Evolutionary conservation across 805 yeast genomes (phyloP).

Genomic region (Starmerella vaccinii): DNA sequence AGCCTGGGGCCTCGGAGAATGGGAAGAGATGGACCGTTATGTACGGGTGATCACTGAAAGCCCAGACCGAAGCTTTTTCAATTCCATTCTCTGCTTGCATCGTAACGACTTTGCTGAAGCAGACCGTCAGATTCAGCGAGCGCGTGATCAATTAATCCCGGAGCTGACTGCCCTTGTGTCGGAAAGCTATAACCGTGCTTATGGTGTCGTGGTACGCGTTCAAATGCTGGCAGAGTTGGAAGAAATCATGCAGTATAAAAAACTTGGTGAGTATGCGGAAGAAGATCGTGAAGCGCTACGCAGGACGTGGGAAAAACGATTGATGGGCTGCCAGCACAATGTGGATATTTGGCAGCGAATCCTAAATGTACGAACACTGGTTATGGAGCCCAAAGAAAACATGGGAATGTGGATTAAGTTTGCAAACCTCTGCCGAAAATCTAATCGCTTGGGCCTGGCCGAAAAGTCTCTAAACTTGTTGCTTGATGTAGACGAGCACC

Average conservation of each 20-base stretch:
- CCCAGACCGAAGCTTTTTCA: conserved; percentile 90
- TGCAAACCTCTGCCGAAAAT: conserved; percentile 89
- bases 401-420: conserved; percentile 97
- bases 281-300: conserved; percentile 61
- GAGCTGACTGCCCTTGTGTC: conserved; percentile 90
- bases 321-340: conserved; percentile 88
- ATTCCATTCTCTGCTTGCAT: conserved; percentile 78
- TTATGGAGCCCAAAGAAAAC: conserved; percentile 88
- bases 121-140: conserved; percentile 61
- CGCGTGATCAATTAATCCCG: conserved; percentile 81
- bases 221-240: conserved; percentile 96
- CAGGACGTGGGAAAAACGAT: conserved; percentile 86
- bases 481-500: conserved; percentile 26
- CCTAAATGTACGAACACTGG: conserved; percentile 84
- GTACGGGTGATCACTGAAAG: conserved; percentile 84
- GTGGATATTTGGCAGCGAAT: conserved; percentile 99
- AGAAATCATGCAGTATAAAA: conserved; percentile 83
- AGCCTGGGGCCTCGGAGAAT: conserved; percentile 94
- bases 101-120: conserved; percentile 79
- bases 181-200: conserved; percentile 93
- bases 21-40: conserved; percentile 92
- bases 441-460: conserved; percentile 84
- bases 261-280: conserved; percentile 72
- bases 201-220: conserved; percentile 90
- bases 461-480: conserved; percentile 79